Base-by-base conservation (phyloP, 768 basidiomycete genomes). In the Rhizopogon salebrosus region DNA sequence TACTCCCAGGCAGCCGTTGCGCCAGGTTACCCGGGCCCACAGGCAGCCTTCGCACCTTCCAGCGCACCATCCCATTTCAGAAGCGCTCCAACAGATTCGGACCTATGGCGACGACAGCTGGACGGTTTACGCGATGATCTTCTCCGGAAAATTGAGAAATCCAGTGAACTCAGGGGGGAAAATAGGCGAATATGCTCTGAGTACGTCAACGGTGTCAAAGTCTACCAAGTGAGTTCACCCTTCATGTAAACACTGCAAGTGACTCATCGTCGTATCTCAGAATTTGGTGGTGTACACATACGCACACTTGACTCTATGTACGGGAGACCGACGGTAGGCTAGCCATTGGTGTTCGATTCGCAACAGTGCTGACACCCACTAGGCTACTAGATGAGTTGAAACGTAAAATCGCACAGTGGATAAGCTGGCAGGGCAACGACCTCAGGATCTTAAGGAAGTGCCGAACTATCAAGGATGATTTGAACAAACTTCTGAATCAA, bases 201-300 rank as follows among this genome's bases (percentile, higher is more conserved):
- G 7, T 48, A 63, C 18, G 40, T 69, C 29, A 1, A 31, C 0
- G 1, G 22, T 40, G 48, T 67, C 29, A 58, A 53, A 29, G 42
- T 67, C 6, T 48, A 65, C 26, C 66, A 16, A 36, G 65, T 69
- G 39, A 52, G 52, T 10, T 16, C 4, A 23, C 41, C 14, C 14
- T 27, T 35, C n/a, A 10, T n/a, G 16, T 14, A 49, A 23, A 23
- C 3, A 3, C 36, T 26, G 23, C 13, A 40, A 23, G 16, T 42
- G n/a, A 10, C 26, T 42, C 18, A 38, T 7, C 14, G 6, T n/a
- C 5, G 34, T 18, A 38, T 20, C 23, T 24, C 41, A 67, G 65
- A n/a, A 58, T 49, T 52, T 69, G 26, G 63, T 65, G 20, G 46
- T 60, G 53, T 45, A 69, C 34, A 56, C 55, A 3, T 69, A 58